A percentile compares a stretch with the other conserved stretches of the same genome.
These are phyloP conservation scores for Sclerotinia nivalis DNA, from an alignment of 2,329 filamentous ascomycete genomes.

Conservation along the genomic window DNA sequence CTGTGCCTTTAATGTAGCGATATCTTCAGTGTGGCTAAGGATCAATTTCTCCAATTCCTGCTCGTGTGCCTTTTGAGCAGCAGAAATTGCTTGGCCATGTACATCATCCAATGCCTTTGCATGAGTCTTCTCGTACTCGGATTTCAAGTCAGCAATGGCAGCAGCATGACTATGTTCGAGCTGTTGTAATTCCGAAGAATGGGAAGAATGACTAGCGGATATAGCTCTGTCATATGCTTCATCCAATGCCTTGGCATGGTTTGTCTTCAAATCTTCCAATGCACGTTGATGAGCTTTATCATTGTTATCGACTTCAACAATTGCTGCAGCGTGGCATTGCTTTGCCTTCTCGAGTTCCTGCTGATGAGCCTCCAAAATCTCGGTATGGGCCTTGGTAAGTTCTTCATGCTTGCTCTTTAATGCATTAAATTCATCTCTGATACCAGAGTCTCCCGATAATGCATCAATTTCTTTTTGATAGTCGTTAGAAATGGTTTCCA, in stretches of 20 bases:
- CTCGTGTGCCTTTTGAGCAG: conserved; percentile 51
- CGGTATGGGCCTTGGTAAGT: conserved; percentile 42
- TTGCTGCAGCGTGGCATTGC: conserved; percentile 36
- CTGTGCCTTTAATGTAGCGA: conserved; percentile 47
- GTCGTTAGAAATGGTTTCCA: conserved; percentile 59
- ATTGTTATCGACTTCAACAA: conserved; percentile 46
- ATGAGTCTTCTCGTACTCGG: conserved; percentile 50
- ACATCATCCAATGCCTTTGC: conserved; percentile 59
- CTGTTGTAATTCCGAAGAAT: conserved; percentile 53
- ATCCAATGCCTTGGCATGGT: conserved; percentile 60
- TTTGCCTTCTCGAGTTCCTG: conserved; percentile 34
- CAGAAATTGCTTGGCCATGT: conserved; percentile 52
- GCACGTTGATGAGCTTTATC: conserved; percentile 55
- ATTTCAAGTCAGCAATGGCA: conserved; percentile 45
- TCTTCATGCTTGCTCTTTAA: conserved; percentile 59
- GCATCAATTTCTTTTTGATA: conserved; percentile 67
- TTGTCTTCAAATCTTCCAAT: conserved; percentile 56
- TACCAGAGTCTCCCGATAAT: conserved; percentile 62
- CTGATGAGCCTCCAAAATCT: conserved; percentile 30
- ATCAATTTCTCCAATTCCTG: conserved; percentile 56
- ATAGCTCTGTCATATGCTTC: conserved; percentile 53
- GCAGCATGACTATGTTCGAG: conserved; percentile 57
- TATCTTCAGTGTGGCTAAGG: conserved; percentile 51
- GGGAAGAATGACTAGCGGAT: conserved; percentile 51
- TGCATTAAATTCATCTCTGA: conserved; percentile 63